These are phyloP conservation scores for Geranium rotundifolium DNA, from an alignment of 345 rosid species.

Conservation along the genomic window DNA sequence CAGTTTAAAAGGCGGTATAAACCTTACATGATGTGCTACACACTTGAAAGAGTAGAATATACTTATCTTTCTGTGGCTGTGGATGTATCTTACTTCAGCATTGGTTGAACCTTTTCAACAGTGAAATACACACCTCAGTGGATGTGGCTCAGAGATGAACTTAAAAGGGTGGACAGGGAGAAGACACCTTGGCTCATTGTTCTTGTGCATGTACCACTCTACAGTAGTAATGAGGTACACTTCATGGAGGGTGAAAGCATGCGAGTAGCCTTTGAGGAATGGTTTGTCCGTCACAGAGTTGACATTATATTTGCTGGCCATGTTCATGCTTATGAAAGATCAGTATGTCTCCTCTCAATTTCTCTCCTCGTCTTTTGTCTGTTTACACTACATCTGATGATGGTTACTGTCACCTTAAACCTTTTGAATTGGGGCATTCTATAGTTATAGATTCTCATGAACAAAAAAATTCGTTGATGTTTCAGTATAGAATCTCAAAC, in stretches of 20 bases:
- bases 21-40: no score
- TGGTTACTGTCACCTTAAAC: background rate
- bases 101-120: slow-evolving; percentile 19
- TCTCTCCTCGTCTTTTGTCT: background rate
- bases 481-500: slow-evolving; percentile 77
- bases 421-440: no score
- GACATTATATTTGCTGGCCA: slow-evolving; percentile 89
- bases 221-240: slow-evolving; percentile 81
- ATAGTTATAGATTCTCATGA: background rate
- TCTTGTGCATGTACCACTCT: slow-evolving; percentile 78
- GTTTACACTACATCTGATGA: background rate
- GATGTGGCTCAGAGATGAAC: slow-evolving; percentile 64
- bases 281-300: slow-evolving; percentile 61
- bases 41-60: no score
- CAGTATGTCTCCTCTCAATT: slow-evolving; percentile 33
- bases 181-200: slow-evolving; percentile 95
- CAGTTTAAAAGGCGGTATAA: no score
- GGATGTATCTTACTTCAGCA: slow-evolving; percentile 1
- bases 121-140: slow-evolving; percentile 91
- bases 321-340: slow-evolving; percentile 99
- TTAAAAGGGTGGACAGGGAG: slow-evolving; percentile 71
- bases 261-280: slow-evolving; percentile 65
- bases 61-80: background rate
- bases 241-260: slow-evolving; percentile 95
- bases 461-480: slow-evolving; percentile 3